A percentile compares a stretch with the other conserved stretches of the same genome.
Evolutionary conservation across 2,329 filamentous ascomycete species (phyloP).

Genomic region (Elsinoe ampelina): DNA sequence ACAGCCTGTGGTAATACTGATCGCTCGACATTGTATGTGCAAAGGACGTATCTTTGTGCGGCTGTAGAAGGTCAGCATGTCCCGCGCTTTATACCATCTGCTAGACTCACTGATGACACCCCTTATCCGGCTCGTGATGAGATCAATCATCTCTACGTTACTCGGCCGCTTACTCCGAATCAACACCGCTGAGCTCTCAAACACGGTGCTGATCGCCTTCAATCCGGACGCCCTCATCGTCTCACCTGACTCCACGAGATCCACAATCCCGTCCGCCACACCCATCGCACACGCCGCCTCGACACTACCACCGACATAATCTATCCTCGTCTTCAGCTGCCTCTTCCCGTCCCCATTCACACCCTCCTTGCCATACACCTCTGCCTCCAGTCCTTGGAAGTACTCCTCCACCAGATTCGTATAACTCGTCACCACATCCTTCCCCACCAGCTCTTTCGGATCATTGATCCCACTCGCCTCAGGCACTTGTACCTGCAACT

Average conservation of each 20-base stretch:
- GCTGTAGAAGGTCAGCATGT: slow-evolving; percentile 35
- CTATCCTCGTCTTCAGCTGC: slow-evolving; percentile 77
- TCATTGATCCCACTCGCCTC: slow-evolving; percentile 65
- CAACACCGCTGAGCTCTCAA: slow-evolving; percentile 77
- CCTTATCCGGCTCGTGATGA: slow-evolving; percentile 77
- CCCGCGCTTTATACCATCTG: background rate
- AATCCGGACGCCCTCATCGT: slow-evolving; percentile 95
- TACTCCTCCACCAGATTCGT: slow-evolving; percentile 74
- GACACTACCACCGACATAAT: slow-evolving; percentile 91
- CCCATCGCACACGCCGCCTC: slow-evolving; percentile 93
- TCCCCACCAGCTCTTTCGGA: slow-evolving; percentile 73
- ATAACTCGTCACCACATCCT: slow-evolving; percentile 93
- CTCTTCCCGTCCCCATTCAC: slow-evolving; percentile 34
- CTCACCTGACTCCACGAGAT: slow-evolving; percentile 98
- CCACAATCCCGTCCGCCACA: slow-evolving; percentile 93
- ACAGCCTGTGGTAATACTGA: slow-evolving; percentile 56
- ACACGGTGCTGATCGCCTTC: slow-evolving; percentile 86
- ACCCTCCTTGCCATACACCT: slow-evolving; percentile 31
- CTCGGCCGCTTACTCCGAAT: slow-evolving; percentile 82
- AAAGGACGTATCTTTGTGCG: slow-evolving; percentile 86
- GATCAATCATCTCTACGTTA: slow-evolving; percentile 68
- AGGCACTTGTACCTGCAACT: slow-evolving; percentile 93
- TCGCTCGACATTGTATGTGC: slow-evolving; percentile 89
- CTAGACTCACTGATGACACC: slow-evolving; percentile 69
- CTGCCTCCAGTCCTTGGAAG: slow-evolving; percentile 65